A percentile compares a stretch with the other conserved stretches of the same genome.
phyloP scores from a whole-genome alignment of 805 yeast genomes.

The Starmerella apicola region DNA sequence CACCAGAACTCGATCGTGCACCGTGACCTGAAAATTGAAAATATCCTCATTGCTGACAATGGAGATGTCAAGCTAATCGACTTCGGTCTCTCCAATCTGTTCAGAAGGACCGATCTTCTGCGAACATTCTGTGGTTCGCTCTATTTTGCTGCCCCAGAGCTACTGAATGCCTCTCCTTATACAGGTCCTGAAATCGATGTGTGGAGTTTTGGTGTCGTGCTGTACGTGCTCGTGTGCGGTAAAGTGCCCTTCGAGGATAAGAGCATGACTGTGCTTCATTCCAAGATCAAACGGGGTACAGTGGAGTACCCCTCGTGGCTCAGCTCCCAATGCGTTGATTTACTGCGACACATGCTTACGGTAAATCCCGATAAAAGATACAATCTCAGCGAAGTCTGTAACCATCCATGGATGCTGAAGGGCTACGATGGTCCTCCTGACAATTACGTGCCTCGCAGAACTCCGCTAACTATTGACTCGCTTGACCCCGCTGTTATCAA shows the following conservation, averaged over 20 bases:
- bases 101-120: constrained; percentile 53
- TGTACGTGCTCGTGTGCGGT: constrained; percentile 92
- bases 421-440: constrained; percentile 69
- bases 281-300: constrained; percentile 80
- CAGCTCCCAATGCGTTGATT: constrained; percentile 65
- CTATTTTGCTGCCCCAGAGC: constrained; percentile 97
- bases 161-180: constrained; percentile 83
- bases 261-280: constrained; percentile 80
- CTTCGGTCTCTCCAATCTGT: constrained; percentile 87
- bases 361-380: constrained; percentile 82
- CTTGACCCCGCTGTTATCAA: constrained; percentile 53
- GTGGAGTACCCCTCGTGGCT: constrained; percentile 83
- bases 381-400: constrained; percentile 58
- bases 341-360: constrained; percentile 78
- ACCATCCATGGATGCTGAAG: constrained; percentile 89
- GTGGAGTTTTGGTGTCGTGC: constrained; percentile 96
- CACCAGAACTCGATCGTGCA: constrained; percentile 93
- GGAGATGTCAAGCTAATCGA: constrained; percentile 95
- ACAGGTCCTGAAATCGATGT: constrained; percentile 95
- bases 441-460: constrained; percentile 62
- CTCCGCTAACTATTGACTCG: constrained; percentile 54
- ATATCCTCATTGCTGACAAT: constrained; percentile 81
- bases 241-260: constrained; percentile 97
- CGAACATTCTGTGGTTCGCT: constrained; percentile 95
- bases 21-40: constrained; percentile 91